Evolutionary conservation across 257 asterid species (phyloP), one percentile per base, ranked within the genome.

Genomic region (Plantago major): DNA sequence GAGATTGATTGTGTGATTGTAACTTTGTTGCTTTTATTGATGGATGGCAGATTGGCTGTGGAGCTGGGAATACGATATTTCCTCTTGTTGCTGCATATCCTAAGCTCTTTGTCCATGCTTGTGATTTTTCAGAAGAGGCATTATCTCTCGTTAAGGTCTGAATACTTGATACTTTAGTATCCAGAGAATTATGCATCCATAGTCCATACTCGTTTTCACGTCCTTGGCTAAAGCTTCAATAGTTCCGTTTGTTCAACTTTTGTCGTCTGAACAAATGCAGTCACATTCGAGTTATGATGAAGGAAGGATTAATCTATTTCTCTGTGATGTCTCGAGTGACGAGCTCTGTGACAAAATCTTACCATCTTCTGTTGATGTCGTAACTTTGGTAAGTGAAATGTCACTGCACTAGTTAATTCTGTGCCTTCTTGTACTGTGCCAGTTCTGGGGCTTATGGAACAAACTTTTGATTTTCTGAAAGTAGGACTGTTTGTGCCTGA

Each of bases 51-150:
- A 80, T 86, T 63, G 96, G 95, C 50, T 86, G 88, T 75, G 96
- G 96, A 75, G 81, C 84, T 66, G 96, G 96, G 69, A 89, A 81
- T 76, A 74, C 95, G 17, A 65, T 86, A 47, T 84, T 81, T 49
- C 97, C 97, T 63, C 94, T 86, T 43, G 58, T 79, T 63, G 78
- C 80, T 59, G 77, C 88, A 33, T 84, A 75, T 71, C 97, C 94
- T 0, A 70, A 76, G 14, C 80, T 89, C 43, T 78, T 77, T 47
- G 78, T 87, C 64, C 90, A 87, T 33, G 92, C 94, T 22, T 89
- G 95, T 69, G 97, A 90, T 77, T 84, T 90, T 74, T 90, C 97
- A 44, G 51, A 69, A 3, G 79, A 74, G 63, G 92, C 95, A 16
- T 67, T 90, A 65, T 28, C 71, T 68, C 85, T 84, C 57, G 87